Evolutionary conservation across 2,329 filamentous ascomycete genomes (phyloP), one percentile per base, ranked within the genome.

Genomic region (Mycosphaerella arachidis): DNA sequence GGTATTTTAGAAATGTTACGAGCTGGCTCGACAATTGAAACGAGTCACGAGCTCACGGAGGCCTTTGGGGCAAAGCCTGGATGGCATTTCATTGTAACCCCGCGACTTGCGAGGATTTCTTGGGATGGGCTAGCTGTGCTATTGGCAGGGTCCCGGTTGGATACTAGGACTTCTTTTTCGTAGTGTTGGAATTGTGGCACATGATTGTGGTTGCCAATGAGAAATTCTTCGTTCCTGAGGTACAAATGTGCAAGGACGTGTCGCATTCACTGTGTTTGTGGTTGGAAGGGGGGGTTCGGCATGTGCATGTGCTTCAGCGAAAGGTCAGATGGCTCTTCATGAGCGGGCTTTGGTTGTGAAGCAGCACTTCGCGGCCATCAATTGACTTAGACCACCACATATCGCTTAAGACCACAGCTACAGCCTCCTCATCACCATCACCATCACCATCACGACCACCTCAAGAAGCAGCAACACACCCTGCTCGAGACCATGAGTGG

Each of bases 11-110:
- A 48, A 43, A 53, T 27, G n/a, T 29, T 33, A 18, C 48, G 56
- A 53, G 48, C 56, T 58, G 56, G 56, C 56, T 58, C 48, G 56
- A 24, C 30, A 24, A 33, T 46, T 33, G 56, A 58, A 18, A 58
- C 56, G 56, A 58, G 56, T 53, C 48, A 58, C 29, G 56, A 58
- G 48, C 56, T 58, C 48, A 43, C 48, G 48, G 27, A n/a, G 27
- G 35, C 48, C 48, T 48, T 58, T 53, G 45, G 24, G 24, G n/a
- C 13, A 13, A 45, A 40, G 9, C 18, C 24, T 52, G 16, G 35
- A 24, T 24, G 24, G 24, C 24, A 1, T 30, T 10, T 27, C 8
- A 50, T 50, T 20, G 29, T 12, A 52, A 35, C 35, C 29, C 50
- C 50, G 50, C 50, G 27, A 35, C n/a, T 30, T 52, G 6, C 13